These are phyloP conservation scores for Populus deltoides DNA, from an alignment of 345 rosid species.

Conservation along the genomic window DNA sequence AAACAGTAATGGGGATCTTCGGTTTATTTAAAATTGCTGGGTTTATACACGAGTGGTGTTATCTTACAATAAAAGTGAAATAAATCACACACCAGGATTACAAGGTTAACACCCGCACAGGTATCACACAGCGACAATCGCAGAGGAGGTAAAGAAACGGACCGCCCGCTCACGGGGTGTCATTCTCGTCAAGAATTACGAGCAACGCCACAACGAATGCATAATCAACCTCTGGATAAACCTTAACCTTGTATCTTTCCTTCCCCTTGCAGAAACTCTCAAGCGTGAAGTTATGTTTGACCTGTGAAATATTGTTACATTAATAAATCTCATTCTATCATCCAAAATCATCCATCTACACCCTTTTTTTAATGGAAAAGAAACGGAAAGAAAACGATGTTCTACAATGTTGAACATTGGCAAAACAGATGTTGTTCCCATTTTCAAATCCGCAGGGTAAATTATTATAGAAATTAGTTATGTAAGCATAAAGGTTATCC, in stretches of 20 bases:
- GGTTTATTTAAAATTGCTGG: no score
- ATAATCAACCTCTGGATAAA: conserved; percentile 76
- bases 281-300: conserved; percentile 52
- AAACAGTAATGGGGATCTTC: no score
- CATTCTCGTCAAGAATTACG: conserved; percentile 59
- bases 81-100: no score
- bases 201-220: conserved; percentile 65
- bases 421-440: not conserved
- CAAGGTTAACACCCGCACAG: no score
- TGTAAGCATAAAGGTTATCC: not conserved
- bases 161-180: conserved; percentile 14
- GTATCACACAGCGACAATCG: not conserved
- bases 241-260: conserved; percentile 52
- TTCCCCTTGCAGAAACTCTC: conserved; percentile 64
- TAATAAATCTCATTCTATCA: not conserved
- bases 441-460: not conserved
- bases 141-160: not conserved
- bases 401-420: not conserved
- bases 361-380: not conserved
- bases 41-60: no score
- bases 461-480: not conserved
- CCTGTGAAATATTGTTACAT: conserved; percentile 28
- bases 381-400: no score
- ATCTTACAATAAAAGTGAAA: not conserved
- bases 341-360: not conserved